These are phyloP conservation scores for Lathyrus tuberosus DNA, from an alignment of 306 rosid genomes.

Conservation along the genomic window DNA sequence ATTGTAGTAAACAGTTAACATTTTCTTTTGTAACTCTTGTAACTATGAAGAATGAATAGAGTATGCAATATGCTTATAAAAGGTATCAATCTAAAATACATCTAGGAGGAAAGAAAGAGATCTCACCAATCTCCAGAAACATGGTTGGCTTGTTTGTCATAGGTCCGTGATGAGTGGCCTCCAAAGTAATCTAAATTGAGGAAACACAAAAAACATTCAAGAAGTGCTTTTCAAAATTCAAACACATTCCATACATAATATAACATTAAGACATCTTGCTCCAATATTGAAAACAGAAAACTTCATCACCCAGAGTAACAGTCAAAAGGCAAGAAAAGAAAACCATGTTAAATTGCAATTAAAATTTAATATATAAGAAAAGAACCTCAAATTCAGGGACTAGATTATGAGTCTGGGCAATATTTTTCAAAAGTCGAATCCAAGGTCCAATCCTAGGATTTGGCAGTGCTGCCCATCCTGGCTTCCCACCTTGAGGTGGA, in stretches of 20 bases:
- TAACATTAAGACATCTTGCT: conserved; percentile 3
- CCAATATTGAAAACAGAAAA: conserved; percentile 11
- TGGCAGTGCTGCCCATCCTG: conserved; percentile 91
- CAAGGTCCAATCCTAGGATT: conserved; percentile 89
- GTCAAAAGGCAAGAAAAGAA: background rate
- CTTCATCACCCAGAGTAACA: no score
- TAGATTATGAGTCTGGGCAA: conserved; percentile 69
- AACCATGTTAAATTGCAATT: conserved; percentile 1
- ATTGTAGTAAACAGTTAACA: conserved; percentile 5
- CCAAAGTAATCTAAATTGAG: conserved; percentile 78
- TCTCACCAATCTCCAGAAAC: conserved; percentile 93
- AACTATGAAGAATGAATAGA: background rate
- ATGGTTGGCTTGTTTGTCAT: conserved; percentile 74
- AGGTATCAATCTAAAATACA: conserved; percentile 26
- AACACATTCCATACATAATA: background rate
- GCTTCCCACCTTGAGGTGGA: conserved; percentile 93
- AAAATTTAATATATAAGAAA: conserved; percentile 2
- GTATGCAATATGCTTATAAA: conserved; percentile 18
- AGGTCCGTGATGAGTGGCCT: conserved; percentile 97
- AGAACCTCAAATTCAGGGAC: conserved; percentile 92
- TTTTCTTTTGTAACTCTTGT: background rate
- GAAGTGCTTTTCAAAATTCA: background rate
- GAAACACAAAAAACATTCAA: conserved; percentile 21
- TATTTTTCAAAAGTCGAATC: conserved; percentile 71
- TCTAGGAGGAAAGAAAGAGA: conserved; percentile 24